phyloP scores from a whole-genome alignment of 1,284 basidiomycete genomes.

The Moniliella sp. region DNA sequence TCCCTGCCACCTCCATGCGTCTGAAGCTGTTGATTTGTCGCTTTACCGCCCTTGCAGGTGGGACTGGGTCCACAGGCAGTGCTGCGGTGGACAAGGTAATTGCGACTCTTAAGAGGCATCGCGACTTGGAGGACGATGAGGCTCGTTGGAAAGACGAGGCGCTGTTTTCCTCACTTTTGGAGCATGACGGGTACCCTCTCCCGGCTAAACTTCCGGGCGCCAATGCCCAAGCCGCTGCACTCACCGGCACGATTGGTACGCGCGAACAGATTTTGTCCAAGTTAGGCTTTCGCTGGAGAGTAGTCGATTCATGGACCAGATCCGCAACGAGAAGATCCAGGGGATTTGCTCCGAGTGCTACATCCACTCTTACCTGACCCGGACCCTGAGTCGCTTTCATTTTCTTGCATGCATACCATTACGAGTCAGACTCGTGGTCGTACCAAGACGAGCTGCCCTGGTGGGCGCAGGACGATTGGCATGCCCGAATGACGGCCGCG shows the following conservation, averaged over 20 bases:
- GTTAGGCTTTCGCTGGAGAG: too few species aligned
- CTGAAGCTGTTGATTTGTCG: too few species aligned
- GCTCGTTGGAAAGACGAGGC: slow-evolving; percentile 29
- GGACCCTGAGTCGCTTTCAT: slow-evolving; percentile 25
- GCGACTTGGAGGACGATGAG: slow-evolving; percentile 29
- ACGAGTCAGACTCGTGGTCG: slow-evolving; percentile 29
- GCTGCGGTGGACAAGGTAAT: slow-evolving; percentile 22
- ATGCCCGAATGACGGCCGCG: neutral
- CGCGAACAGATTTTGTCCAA: too few species aligned
- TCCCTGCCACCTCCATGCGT: too few species aligned
- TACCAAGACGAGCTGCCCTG: slow-evolving; percentile 30
- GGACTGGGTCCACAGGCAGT: slow-evolving; percentile 13
- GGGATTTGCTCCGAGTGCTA: slow-evolving; percentile 20
- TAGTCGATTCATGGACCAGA: too few species aligned
- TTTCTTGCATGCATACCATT: slow-evolving; percentile 32
- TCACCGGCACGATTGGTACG: too few species aligned
- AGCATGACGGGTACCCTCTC: neutral
- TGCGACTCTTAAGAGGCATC: slow-evolving; percentile 21
- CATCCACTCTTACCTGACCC: slow-evolving; percentile 22
- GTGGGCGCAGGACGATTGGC: slow-evolving; percentile 26
- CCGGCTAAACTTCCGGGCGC: slow-evolving; percentile 13
- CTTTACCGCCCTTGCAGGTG: too few species aligned
- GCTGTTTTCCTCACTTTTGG: slow-evolving; percentile 10
- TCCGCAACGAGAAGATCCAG: too few species aligned
- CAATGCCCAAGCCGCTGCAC: slow-evolving; percentile 10